A percentile compares a stretch with the other conserved stretches of the same genome.
Conservation (phyloP, 2,329 filamentous ascomycete species). For the Pleurostoma richardsiae region DNA sequence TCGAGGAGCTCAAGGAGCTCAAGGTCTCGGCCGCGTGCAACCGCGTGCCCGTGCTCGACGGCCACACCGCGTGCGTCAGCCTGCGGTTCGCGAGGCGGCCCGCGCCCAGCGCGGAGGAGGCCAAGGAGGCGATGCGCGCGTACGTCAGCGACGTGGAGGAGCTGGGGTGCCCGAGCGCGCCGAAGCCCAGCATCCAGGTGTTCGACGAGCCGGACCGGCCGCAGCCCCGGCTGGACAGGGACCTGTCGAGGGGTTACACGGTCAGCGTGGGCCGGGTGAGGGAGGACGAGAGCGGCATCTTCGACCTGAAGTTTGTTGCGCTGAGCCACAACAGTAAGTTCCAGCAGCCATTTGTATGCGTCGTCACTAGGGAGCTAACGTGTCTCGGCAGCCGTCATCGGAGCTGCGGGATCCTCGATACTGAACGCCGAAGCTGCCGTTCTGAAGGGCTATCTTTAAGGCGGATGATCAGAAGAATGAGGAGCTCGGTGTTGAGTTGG, state of each 20-base stretch:
- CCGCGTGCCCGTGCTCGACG: slow-evolving; percentile 89
- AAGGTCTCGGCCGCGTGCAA: slow-evolving; percentile 86
- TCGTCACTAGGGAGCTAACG: slow-evolving; percentile 11
- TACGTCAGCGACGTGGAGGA: slow-evolving; percentile 80
- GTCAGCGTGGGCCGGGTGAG: slow-evolving; percentile 85
- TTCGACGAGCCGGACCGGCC: slow-evolving; percentile 88
- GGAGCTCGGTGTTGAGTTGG: no score
- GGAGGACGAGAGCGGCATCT: slow-evolving; percentile 81
- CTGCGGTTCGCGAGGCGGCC: slow-evolving; percentile 74
- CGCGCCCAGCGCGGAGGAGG: slow-evolving; percentile 67
- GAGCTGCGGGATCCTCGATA: slow-evolving; percentile 93
- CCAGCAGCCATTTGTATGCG: neutral
- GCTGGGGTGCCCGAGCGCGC: slow-evolving; percentile 83
- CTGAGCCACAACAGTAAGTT: slow-evolving; percentile 72
- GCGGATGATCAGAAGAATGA: no score
- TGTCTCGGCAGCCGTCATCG: slow-evolving; percentile 65
- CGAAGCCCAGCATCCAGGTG: slow-evolving; percentile 74
- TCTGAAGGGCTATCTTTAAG: slow-evolving; percentile 76
- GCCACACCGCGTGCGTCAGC: slow-evolving; percentile 92
- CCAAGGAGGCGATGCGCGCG: slow-evolving; percentile 71
- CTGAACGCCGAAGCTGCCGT: slow-evolving; percentile 90
- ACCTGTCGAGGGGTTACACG: slow-evolving; percentile 80
- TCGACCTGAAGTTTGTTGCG: slow-evolving; percentile 92
- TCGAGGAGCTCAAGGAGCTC: slow-evolving; percentile 69
- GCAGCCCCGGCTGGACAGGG: slow-evolving; percentile 84